Evolutionary conservation across 177 flowering plant species (phyloP).

Genomic region (Vitis hybrid): DNA sequence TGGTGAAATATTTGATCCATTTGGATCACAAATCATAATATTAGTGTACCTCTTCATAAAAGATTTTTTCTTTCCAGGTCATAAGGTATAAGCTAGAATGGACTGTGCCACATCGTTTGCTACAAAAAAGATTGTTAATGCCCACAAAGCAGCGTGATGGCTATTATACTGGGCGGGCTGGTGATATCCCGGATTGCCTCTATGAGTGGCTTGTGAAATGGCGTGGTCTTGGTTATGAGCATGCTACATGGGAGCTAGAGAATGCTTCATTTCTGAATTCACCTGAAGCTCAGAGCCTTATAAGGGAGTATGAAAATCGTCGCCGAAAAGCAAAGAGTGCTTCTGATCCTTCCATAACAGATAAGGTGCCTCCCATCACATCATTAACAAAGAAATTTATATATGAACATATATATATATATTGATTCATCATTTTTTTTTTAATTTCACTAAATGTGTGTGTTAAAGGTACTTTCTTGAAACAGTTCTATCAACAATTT

Average conservation of each 20-base stretch:
- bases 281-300: slow-evolving; percentile 43
- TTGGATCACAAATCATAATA: neutral
- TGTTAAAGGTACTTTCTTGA: neutral
- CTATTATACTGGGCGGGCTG: slow-evolving; percentile 5
- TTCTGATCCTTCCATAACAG: slow-evolving; percentile 16
- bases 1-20: neutral
- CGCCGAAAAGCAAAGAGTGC: slow-evolving; percentile 33
- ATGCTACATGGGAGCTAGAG: slow-evolving; percentile 78
- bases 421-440: neutral
- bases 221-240: slow-evolving; percentile 71
- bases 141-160: slow-evolving; percentile 23
- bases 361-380: slow-evolving; percentile 31
- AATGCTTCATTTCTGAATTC: slow-evolving; percentile 48
- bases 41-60: neutral
- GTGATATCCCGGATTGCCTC: slow-evolving; percentile 16
- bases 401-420: too few species aligned
- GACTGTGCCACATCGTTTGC: slow-evolving; percentile 65
- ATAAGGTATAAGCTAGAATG: slow-evolving; percentile 53
- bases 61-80: slow-evolving; percentile 20
- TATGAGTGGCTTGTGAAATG: slow-evolving; percentile 91
- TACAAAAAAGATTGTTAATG: slow-evolving; percentile 47
- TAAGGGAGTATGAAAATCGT: slow-evolving; percentile 52
- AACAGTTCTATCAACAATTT: neutral
- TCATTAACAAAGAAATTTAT: too few species aligned
- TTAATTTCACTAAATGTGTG: too few species aligned